A percentile compares a stretch with the other conserved stretches of the same genome.
These are phyloP conservation scores for Eimeria necatrix DNA, from an alignment of 169 alveolate species.

Conservation along the genomic window DNA sequence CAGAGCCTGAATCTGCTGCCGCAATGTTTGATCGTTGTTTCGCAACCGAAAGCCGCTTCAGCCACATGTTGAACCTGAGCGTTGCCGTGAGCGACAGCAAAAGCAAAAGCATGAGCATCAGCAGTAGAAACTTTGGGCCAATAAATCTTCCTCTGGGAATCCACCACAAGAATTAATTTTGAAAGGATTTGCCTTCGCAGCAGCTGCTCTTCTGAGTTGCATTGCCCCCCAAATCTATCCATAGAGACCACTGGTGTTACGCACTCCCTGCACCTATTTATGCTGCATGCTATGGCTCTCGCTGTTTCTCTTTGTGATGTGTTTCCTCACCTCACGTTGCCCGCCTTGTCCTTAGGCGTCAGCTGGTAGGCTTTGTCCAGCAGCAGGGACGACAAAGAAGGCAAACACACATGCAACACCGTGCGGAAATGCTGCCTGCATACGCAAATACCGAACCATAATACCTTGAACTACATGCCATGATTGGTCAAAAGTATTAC, in stretches of 20 bases:
- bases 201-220: background rate
- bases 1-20: constrained; percentile 7
- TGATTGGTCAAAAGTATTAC: background rate
- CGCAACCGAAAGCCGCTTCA: constrained; percentile 32
- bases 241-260: no score
- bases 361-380: constrained; percentile 63
- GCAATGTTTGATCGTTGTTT: background rate
- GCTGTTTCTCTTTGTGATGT: background rate
- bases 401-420: constrained; percentile 56
- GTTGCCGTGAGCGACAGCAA: background rate
- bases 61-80: constrained; percentile 51
- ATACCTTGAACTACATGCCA: background rate
- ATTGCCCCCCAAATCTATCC: background rate
- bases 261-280: no score
- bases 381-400: constrained; percentile 51
- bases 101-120: background rate
- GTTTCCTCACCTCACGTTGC: constrained; percentile 42
- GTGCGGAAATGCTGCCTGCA: constrained; percentile 74
- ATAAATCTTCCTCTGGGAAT: background rate
- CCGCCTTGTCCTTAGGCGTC: constrained; percentile 33
- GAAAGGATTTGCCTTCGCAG: background rate
- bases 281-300: background rate
- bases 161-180: no score
- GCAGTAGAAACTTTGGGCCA: background rate
- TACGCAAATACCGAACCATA: constrained; percentile 10